phyloP scores from a whole-genome alignment of 305 asterid genomes.

The Lippia alba region DNA sequence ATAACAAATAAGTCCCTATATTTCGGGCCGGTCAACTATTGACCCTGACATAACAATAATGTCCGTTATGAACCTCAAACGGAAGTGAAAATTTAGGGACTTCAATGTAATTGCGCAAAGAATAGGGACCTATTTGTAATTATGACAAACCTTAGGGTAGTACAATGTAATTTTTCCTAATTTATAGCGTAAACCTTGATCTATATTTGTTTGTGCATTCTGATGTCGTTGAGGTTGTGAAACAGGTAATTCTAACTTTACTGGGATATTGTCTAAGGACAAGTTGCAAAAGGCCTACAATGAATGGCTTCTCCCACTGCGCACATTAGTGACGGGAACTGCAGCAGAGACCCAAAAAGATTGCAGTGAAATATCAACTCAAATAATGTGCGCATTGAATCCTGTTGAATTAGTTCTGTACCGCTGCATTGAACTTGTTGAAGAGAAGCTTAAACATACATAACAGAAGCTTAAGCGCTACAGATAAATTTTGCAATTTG shows the following conservation, averaged over 20 bases:
- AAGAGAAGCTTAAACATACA: constrained; percentile 50
- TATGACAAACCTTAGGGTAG: too few relatives aligned
- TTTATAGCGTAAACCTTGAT: too few relatives aligned
- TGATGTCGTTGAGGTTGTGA: constrained; percentile 22
- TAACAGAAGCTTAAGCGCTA: too few relatives aligned
- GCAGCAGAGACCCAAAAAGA: constrained; percentile 50
- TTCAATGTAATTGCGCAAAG: too few relatives aligned
- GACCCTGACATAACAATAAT: too few relatives aligned
- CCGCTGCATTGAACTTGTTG: constrained; percentile 82
- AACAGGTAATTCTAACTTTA: constrained; percentile 77
- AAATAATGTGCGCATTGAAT: constrained; percentile 57
- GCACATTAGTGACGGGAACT: constrained; percentile 52
- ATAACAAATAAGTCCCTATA: too few relatives aligned
- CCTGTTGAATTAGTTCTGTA: constrained; percentile 72
- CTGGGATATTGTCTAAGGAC: constrained; percentile 60
- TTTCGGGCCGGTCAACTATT: too few relatives aligned
- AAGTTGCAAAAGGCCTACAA: constrained; percentile 54
- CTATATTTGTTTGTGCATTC: not conserved
- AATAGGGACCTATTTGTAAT: too few relatives aligned
- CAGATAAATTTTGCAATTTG: too few relatives aligned
- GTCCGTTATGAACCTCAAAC: too few relatives aligned
- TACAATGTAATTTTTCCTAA: too few relatives aligned
- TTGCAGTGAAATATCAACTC: constrained; percentile 34
- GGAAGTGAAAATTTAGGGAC: too few relatives aligned
- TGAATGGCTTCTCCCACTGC: constrained; percentile 91